phyloP scores from a whole-genome alignment of 495 filamentous ascomycete species.

The Aspergillus panamensis region DNA sequence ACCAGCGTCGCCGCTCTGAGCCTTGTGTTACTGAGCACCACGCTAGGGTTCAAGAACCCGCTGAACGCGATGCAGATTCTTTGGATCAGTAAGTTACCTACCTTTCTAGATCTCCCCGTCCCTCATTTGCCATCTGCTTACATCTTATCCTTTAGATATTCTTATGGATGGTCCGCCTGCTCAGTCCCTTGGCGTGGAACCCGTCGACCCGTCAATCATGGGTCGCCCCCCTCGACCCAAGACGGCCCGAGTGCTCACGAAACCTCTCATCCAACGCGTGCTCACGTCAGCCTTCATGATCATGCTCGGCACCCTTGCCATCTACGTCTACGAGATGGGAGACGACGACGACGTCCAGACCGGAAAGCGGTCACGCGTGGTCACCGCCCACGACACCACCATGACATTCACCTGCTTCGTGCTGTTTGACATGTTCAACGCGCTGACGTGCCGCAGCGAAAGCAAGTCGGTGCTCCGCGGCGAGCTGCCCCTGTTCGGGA shows the following conservation, averaged over 20 bases:
- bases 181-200: conserved; percentile 94
- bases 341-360: conserved; percentile 46
- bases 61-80: conserved; percentile 99
- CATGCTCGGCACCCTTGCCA: conserved; percentile 83
- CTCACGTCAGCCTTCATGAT: conserved; percentile 85
- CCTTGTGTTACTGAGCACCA: conserved; percentile 86
- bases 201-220: conserved; percentile 94
- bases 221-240: conserved; percentile 80
- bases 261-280: conserved; percentile 73
- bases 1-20: conserved; percentile 92
- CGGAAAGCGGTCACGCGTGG: conserved; percentile 51
- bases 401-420: conserved; percentile 99
- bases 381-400: conserved; percentile 92
- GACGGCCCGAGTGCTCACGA: conserved; percentile 82
- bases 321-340: conserved; percentile 88
- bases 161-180: conserved; percentile 98
- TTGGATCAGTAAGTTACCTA: conserved; percentile 82
- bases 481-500: conserved; percentile 76
- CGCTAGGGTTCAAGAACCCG: conserved; percentile 87
- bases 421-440: conserved; percentile 98
- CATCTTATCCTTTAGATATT: conserved; percentile 63
- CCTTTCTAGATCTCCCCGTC: not conserved
- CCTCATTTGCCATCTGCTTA: conserved; percentile 29
- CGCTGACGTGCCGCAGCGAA: conserved; percentile 87
- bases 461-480: conserved; percentile 82